A percentile compares a stretch with the other conserved stretches of the same genome.
Conservation (phyloP, 2,329 filamentous ascomycete species). For the Aureobasidium leucospermi region DNA sequence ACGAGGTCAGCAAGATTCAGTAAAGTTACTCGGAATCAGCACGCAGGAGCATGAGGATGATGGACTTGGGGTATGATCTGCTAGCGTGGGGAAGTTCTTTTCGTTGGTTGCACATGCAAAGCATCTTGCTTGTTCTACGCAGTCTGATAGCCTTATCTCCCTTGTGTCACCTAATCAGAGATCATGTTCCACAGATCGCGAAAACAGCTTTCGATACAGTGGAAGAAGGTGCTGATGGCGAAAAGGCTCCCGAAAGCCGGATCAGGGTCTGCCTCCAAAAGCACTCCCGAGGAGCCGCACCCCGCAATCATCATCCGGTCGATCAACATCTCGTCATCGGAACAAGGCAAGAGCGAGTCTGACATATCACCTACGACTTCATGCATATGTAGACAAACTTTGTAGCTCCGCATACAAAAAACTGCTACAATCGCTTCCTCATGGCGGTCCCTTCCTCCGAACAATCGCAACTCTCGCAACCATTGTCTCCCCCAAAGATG, state of each 20-base stretch:
- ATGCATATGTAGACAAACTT: not conserved
- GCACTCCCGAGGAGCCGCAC: not conserved
- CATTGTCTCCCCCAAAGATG: slow-evolving; percentile 10
- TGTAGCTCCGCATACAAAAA: not conserved
- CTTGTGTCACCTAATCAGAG: no score
- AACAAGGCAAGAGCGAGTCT: not conserved
- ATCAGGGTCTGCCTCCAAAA: not conserved
- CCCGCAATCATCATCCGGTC: not conserved
- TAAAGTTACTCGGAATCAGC: not conserved
- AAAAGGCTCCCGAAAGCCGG: no score
- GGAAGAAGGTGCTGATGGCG: no score
- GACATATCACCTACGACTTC: not conserved
- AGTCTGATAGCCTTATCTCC: no score
- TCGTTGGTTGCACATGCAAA: no score
- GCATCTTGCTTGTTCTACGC: no score
- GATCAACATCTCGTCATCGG: not conserved
- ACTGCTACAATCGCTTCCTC: not conserved
- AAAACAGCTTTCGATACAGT: not conserved
- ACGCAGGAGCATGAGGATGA: not conserved
- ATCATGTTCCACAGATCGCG: no score
- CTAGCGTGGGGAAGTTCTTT: no score
- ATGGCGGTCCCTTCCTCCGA: not conserved
- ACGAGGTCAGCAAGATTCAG: not conserved
- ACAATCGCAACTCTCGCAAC: not conserved
- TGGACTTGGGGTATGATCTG: not conserved